Evolutionary conservation across 2,329 filamentous ascomycete genomes (phyloP).

Genomic region (Pseudopyricularia javanii): DNA sequence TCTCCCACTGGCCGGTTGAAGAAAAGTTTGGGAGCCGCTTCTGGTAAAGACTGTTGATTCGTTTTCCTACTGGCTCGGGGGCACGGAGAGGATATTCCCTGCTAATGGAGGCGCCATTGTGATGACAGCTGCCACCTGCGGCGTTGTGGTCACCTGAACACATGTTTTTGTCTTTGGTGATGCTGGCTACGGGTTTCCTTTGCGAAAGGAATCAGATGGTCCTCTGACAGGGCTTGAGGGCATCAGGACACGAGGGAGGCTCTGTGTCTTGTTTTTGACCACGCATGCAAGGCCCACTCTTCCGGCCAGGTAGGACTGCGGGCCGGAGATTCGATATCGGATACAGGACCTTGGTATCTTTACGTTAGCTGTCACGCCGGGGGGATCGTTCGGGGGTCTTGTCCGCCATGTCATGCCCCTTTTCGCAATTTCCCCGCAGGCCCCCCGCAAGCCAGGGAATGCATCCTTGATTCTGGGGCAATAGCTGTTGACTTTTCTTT

Average conservation of each 20-base stretch:
- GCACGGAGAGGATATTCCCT: conserved; percentile 10
- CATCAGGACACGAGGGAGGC: no score
- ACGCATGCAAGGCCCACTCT: no score
- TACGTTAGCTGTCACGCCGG: neutral
- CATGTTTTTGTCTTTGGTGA: neutral
- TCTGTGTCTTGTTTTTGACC: no score
- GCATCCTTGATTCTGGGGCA: neutral
- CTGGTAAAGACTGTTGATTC: conserved; percentile 10
- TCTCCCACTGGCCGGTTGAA: conserved; percentile 11
- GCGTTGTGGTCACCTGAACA: neutral
- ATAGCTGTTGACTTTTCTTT: neutral
- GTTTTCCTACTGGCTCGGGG: conserved; percentile 10
- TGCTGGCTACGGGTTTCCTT: neutral
- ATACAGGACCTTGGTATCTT: neutral
- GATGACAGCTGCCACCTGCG: neutral
- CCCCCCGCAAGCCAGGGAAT: neutral
- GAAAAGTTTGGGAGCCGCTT: conserved; percentile 12
- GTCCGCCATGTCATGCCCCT: neutral
- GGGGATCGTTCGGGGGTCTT: neutral
- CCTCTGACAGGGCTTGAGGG: no score
- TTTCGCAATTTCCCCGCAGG: neutral
- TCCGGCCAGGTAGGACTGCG: no score
- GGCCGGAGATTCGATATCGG: neutral
- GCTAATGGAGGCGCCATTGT: neutral
- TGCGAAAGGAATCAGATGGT: neutral